Evolutionary conservation across 495 filamentous ascomycete genomes (phyloP), one percentile per base, ranked within the genome.

Genomic region (Trichoderma erinaceum): DNA sequence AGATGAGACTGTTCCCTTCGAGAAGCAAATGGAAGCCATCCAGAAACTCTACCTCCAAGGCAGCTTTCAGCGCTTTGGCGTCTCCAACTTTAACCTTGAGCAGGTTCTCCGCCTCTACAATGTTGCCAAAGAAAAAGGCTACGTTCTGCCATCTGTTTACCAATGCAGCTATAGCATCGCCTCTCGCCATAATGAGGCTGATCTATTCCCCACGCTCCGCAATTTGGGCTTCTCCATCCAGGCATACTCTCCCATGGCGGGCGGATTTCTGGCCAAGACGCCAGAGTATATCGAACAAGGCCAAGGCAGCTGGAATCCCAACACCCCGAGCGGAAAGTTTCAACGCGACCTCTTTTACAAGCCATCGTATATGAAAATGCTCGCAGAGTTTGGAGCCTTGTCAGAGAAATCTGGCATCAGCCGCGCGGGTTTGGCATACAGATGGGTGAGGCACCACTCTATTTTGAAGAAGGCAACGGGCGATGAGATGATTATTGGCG

Each of bases 121-220:
- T 70, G 73, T 85, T 1, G 85, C 82, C 46, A 71, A 76, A 10
- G 65, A 69, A n/a, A 75, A 85, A 38, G 81, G 79, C 44, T 89
- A 84, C 80, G 80, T 87, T 61, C 81, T 84, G 32, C 86, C 87
- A 0, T 81, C 79, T 10, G 86, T 88, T 25, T 89, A 84, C 75
- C 85, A 89, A 69, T 86, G 83, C 21, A 82, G 88, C 71, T 89
- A 90, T 72, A 85, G 87, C 73, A 82, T 86, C 12, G 82, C 89
- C 10, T 84, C 82, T 38, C 81, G 85, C 15, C 67, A 72, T 13
- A 72, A 81, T 13, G 84, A 87, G 68, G 71, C 70, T 10, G 70
- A 69, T 23, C 74, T 85, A 5, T 74, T 85, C 23, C 83, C 83
- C 12, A 71, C 77, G 12, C 78, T 86, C 0, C 81, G 78, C 67